A percentile compares a stretch with the other conserved stretches of the same genome.
phyloP scores from a whole-genome alignment of 192 early-diverging fungal species.

The Coemansia sp. region DNA sequence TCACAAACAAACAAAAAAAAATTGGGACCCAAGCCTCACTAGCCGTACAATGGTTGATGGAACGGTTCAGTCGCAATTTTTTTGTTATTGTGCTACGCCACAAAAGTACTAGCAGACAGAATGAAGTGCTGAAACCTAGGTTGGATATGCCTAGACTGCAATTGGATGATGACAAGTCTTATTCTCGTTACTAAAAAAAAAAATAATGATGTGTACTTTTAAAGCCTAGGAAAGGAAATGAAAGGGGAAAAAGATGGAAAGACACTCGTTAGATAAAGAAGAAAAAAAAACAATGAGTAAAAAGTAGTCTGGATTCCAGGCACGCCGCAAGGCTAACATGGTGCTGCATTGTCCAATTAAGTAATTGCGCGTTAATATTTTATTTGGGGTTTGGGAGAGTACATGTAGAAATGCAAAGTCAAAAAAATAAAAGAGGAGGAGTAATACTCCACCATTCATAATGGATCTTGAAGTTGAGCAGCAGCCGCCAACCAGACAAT shows the following conservation, averaged over 20 bases:
- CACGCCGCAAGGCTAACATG: neutral
- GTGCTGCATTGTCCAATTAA: neutral
- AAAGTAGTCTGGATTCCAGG: neutral
- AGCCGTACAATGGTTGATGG: neutral
- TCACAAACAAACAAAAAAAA: neutral
- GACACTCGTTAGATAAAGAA: neutral
- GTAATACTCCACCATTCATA: neutral
- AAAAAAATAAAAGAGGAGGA: neutral
- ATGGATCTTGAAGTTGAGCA: neutral
- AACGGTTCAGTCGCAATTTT: neutral
- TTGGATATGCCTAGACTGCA: too few relatives aligned
- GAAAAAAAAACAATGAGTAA: neutral
- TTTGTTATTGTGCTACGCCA: neutral
- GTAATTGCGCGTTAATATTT: neutral
- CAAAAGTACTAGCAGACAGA: too few relatives aligned
- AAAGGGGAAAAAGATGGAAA: neutral
- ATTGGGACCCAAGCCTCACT: neutral
- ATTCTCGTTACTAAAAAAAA: too few relatives aligned
- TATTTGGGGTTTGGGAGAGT: neutral
- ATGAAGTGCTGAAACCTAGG: too few relatives aligned
- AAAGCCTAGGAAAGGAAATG: neutral
- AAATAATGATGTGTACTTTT: too few relatives aligned
- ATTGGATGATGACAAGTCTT: too few relatives aligned
- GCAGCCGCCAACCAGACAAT: neutral
- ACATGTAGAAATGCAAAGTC: constrained; percentile 3